Evolutionary conservation across 371 early-diverging fungal species (phyloP), one percentile per base, ranked within the genome.

Genomic region (Lichtheimia corymbifera): DNA sequence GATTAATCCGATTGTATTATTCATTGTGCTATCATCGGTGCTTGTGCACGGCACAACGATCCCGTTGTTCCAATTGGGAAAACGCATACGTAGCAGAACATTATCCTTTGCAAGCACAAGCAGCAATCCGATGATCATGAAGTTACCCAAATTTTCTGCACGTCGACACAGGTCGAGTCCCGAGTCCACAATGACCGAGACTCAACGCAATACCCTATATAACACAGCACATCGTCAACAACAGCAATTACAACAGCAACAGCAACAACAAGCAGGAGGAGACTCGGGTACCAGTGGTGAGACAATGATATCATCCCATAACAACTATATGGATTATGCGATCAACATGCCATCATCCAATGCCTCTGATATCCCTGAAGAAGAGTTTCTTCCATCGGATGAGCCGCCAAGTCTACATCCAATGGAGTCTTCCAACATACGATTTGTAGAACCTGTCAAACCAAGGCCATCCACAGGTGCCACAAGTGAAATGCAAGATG

Each of bases 21-120:
- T 91, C 57, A 65, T 93, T 50, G 92, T 94, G 11, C 75, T 94
- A n/a, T 79, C 85, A 20, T 92, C 93, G 18, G 84, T 93, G 0
- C 55, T 93, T n/a, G 83, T 91, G 9, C 94, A 95, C 63, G 95
- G 95, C 9, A 79, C 88, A n/a, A 90, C 93, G 0, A 87, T 93
- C 3, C 91, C 92, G 6, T 58, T 94, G 24, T 84, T 90, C 22
- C 82, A 89, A 41, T 72, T 88, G 13, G 81, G 81, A 4, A 77
- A 74, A 47, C 60, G 73, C 18, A 73, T 77, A 11, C 62, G 70
- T 6, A 73, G 76, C 4, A 61, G 81, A n/a, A 75, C 77, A 0
- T 41, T 80, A 1, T 77, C 80, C 3, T 68, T 74, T 22, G 53
- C 75, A 5, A 76, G 76, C 53, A 64, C 63, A 2, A 61, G 63